Evolutionary conservation across 2,329 filamentous ascomycete genomes (phyloP).

Genomic region (Fusarium sp.): DNA sequence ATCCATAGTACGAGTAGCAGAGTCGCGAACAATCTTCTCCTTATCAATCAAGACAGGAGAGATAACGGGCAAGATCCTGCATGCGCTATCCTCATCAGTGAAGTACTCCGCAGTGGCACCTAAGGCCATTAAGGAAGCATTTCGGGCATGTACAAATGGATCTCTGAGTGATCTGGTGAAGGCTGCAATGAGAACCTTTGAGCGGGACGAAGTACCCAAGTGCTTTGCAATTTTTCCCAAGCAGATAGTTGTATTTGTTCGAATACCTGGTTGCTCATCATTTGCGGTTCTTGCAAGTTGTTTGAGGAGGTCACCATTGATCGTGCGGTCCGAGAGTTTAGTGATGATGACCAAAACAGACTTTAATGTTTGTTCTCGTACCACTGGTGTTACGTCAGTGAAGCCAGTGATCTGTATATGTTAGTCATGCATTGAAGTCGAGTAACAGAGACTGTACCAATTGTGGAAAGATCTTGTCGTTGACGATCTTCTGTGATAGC

Average conservation of each 20-base stretch:
- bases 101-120: slow-evolving; percentile 88
- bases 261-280: slow-evolving; percentile 95
- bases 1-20: slow-evolving; percentile 89
- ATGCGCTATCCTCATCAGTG: slow-evolving; percentile 87
- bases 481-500: slow-evolving; percentile 86
- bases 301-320: slow-evolving; percentile 92
- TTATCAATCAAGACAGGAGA: slow-evolving; percentile 91
- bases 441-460: slow-evolving; percentile 66
- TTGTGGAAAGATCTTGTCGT: slow-evolving; percentile 96
- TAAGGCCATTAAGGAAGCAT: slow-evolving; percentile 87
- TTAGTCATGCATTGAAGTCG: slow-evolving; percentile 37
- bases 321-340: slow-evolving; percentile 90
- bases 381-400: slow-evolving; percentile 87
- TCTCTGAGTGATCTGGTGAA: slow-evolving; percentile 91
- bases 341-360: slow-evolving; percentile 86
- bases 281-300: slow-evolving; percentile 96
- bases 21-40: slow-evolving; percentile 92
- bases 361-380: slow-evolving; percentile 95
- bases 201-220: slow-evolving; percentile 78
- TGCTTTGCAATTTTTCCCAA: slow-evolving; percentile 95
- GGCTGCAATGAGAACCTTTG: slow-evolving; percentile 92
- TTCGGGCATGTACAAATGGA: slow-evolving; percentile 93
- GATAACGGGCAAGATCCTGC: slow-evolving; percentile 82
- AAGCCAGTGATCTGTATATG: slow-evolving; percentile 83
- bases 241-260: slow-evolving; percentile 98